These are phyloP conservation scores for Malus hybrid DNA, from an alignment of 331 rosid genomes.

Conservation along the genomic window DNA sequence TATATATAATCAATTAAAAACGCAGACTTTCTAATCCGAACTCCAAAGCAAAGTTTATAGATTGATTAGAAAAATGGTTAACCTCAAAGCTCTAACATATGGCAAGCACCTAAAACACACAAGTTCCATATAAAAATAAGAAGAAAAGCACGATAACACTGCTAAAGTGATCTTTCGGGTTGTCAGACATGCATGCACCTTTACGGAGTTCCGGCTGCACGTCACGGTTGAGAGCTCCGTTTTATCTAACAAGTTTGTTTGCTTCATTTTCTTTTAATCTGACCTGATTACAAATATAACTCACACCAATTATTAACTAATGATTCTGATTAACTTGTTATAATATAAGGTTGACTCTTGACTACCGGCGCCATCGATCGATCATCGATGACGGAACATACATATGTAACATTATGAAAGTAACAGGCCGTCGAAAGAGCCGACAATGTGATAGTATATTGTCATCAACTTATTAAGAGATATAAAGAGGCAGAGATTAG, in stretches of 20 bases:
- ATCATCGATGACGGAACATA: not conserved
- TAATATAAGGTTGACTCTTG: constrained; percentile 13
- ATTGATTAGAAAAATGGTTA: not conserved
- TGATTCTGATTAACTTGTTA: not conserved
- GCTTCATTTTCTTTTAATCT: constrained; percentile 10
- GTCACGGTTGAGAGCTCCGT: constrained; percentile 49
- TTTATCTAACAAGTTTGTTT: constrained; percentile 31
- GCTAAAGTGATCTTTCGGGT: not conserved
- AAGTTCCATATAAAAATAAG: not conserved
- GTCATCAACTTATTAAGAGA: not conserved
- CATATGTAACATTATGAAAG: constrained; percentile 25
- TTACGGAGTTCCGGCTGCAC: constrained; percentile 22
- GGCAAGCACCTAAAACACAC: not conserved
- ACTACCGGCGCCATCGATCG: not conserved
- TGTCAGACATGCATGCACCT: constrained; percentile 26
- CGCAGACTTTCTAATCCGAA: not conserved
- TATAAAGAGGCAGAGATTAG: constrained; percentile 28
- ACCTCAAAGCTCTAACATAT: not conserved
- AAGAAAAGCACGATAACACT: not conserved
- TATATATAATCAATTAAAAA: not conserved
- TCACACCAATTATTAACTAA: not conserved
- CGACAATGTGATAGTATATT: constrained; percentile 22
- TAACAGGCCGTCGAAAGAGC: constrained; percentile 38
- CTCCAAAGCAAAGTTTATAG: not conserved
- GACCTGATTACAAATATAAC: constrained; percentile 7